Conservation (phyloP, 2,329 filamentous ascomycete species). For the Aspergillus persii region DNA sequence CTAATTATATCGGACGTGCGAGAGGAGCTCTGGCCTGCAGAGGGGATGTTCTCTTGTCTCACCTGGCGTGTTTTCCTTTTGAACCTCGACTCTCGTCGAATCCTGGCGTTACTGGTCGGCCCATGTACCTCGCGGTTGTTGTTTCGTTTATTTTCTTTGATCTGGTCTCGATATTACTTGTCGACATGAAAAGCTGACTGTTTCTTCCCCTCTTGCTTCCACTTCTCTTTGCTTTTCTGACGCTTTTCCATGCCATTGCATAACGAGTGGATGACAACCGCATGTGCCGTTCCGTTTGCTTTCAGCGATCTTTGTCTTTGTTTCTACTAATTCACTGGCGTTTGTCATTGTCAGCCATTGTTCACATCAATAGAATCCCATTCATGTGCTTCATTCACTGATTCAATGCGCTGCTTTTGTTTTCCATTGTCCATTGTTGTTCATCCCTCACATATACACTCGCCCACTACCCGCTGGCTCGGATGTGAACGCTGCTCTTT, state of each 20-base stretch:
- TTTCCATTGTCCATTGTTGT: neutral
- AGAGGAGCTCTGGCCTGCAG: neutral
- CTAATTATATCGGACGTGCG: constrained; percentile 2
- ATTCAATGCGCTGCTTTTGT: neutral
- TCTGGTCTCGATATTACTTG: neutral
- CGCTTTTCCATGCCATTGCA: neutral
- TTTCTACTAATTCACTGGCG: constrained; percentile 7
- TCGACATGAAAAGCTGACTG: neutral
- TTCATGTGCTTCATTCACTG: neutral
- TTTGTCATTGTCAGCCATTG: constrained; percentile 2
- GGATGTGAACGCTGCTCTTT: neutral
- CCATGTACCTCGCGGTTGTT: neutral
- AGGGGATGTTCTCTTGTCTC: neutral
- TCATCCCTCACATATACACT: neutral
- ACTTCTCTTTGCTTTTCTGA: neutral
- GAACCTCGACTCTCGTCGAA: neutral
- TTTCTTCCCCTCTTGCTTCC: neutral
- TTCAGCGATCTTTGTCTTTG: constrained; percentile 8
- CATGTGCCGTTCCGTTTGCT: neutral
- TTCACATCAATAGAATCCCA: neutral
- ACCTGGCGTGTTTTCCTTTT: neutral
- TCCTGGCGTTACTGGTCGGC: neutral
- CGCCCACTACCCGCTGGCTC: neutral
- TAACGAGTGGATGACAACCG: constrained; percentile 8
- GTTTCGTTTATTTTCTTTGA: neutral